Conservation (phyloP, 2,329 filamentous ascomycete species). For the Fusarium sp. region DNA sequence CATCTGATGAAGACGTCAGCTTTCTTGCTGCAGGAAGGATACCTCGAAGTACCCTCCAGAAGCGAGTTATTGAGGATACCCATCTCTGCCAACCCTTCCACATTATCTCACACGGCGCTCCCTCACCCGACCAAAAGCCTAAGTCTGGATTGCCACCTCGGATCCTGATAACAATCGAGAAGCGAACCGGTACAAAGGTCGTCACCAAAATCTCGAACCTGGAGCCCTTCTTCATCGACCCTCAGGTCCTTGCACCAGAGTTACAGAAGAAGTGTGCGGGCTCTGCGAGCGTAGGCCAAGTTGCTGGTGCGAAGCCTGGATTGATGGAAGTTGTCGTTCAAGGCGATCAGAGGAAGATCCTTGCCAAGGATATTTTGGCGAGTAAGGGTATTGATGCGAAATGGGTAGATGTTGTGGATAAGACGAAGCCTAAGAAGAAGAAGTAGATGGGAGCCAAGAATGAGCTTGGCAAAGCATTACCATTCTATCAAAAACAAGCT, state of each 20-base stretch:
- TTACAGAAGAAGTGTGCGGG: conserved; percentile 37
- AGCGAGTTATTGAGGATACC: conserved; percentile 28
- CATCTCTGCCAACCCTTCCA: conserved; percentile 33
- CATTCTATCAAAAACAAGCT: too few relatives aligned
- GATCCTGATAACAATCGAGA: conserved; percentile 31
- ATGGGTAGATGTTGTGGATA: conserved; percentile 36
- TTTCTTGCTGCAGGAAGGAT: conserved; percentile 30
- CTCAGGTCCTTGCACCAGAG: conserved; percentile 31
- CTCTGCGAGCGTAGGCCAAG: conserved; percentile 35
- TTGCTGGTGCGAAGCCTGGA: conserved; percentile 31
- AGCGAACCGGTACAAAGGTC: conserved; percentile 36
- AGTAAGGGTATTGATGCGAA: conserved; percentile 26
- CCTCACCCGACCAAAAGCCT: conserved; percentile 26
- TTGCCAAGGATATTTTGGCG: conserved; percentile 18
- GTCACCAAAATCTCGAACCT: conserved; percentile 36
- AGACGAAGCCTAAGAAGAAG: conserved; percentile 34
- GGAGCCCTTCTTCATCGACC: conserved; percentile 35
- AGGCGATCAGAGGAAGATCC: conserved; percentile 32
- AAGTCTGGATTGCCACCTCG: conserved; percentile 31
- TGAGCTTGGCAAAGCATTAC: too few relatives aligned
- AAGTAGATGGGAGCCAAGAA: neutral
- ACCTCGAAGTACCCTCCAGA: conserved; percentile 28
- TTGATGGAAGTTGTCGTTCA: conserved; percentile 35
- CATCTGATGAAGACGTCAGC: conserved; percentile 27
- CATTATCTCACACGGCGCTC: conserved; percentile 15